phyloP scores from a whole-genome alignment of 306 rosid species.

The Coriaria nepalensis region DNA sequence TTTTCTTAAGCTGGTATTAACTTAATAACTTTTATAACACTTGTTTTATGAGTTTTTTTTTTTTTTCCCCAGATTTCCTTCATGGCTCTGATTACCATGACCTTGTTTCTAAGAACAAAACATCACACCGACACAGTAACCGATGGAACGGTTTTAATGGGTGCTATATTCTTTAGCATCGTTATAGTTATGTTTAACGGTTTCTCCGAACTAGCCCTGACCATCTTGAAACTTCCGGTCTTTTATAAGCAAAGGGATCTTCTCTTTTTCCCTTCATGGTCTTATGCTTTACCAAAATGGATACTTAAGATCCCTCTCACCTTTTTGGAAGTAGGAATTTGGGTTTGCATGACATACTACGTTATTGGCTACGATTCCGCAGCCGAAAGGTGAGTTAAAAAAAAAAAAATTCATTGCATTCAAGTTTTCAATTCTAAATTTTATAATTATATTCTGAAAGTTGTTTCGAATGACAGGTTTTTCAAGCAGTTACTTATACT shows the following conservation, averaged over 20 bases:
- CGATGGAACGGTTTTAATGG: slow-evolving; percentile 39
- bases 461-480: slow-evolving; percentile 13
- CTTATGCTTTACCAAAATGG: slow-evolving; percentile 24
- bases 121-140: background rate
- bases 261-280: slow-evolving; percentile 37
- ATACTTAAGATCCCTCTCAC: slow-evolving; percentile 28
- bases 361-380: slow-evolving; percentile 30
- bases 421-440: background rate
- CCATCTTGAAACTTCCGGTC: slow-evolving; percentile 37
- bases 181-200: slow-evolving; percentile 61
- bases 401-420: background rate
- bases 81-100: too few species aligned
- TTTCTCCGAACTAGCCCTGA: slow-evolving; percentile 63
- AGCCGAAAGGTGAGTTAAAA: slow-evolving; percentile 18
- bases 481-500: slow-evolving; percentile 25
- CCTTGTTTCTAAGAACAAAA: too few species aligned
- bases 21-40: slow-evolving; percentile 13
- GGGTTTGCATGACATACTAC: slow-evolving; percentile 28
- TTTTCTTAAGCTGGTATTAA: background rate
- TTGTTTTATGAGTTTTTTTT: slow-evolving; percentile 4
- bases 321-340: slow-evolving; percentile 20
- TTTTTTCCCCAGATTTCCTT: too few species aligned
- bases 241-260: slow-evolving; percentile 24
- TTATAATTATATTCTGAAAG: background rate
- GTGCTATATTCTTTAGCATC: slow-evolving; percentile 54